Percentiles rank a stretch among this genome's conserved stretches.
These are phyloP conservation scores for Curvularia spicifera DNA, from an alignment of 2,329 filamentous ascomycete species.

Conservation along the genomic window DNA sequence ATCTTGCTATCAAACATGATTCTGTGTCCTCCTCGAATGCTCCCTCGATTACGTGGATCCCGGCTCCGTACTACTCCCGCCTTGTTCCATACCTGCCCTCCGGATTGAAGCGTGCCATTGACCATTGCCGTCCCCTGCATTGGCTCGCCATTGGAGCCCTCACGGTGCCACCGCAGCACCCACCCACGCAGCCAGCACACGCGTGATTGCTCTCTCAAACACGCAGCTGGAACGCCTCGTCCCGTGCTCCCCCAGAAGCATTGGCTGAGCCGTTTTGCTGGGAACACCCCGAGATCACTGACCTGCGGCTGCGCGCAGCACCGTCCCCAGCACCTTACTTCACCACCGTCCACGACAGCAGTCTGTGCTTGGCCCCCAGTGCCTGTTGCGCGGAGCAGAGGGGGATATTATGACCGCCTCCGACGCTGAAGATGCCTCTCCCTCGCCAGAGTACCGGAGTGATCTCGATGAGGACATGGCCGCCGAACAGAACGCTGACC, in stretches of 20 bases:
- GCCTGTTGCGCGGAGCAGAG: conserved; percentile 35
- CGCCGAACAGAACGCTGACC: conserved; percentile 50
- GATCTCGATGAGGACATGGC: conserved; percentile 54
- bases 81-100: conserved; percentile 50
- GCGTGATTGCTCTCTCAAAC: conserved; percentile 52
- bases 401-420: conserved; percentile 57
- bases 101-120: conserved; percentile 42
- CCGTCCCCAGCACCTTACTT: not conserved
- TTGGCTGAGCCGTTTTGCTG: conserved; percentile 48
- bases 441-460: conserved; percentile 55
- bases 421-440: conserved; percentile 56
- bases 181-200: conserved; percentile 48
- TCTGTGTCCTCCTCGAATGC: conserved; percentile 42
- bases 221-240: conserved; percentile 49
- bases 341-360: conserved; percentile 40
- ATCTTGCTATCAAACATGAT: conserved; percentile 41
- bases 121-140: conserved; percentile 25
- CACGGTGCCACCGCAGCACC: conserved; percentile 46
- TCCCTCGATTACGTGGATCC: conserved; percentile 48
- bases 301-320: conserved; percentile 50
- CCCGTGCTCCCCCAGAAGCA: conserved; percentile 40
- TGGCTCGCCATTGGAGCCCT: conserved; percentile 36
- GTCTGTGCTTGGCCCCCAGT: conserved; percentile 36
- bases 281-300: conserved; percentile 40
- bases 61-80: conserved; percentile 46